Evolutionary conservation across 768 basidiomycete species (phyloP), one percentile per base, ranked within the genome.

Genomic region (Pisolithus microcarpus): DNA sequence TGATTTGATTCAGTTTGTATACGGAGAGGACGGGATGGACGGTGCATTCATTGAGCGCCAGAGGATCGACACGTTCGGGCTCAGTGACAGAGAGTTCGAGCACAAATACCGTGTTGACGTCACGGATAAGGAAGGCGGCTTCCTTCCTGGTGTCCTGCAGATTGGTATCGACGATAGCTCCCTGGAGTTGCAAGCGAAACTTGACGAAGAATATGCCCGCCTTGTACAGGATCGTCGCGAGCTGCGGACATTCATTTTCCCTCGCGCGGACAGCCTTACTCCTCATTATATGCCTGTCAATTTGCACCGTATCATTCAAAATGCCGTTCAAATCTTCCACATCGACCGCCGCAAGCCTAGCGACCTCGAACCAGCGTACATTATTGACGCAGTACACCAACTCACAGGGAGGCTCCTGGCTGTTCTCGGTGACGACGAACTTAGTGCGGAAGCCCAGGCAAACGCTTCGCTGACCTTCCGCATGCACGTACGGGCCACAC

Each of bases 1-100:
- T 13, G 94, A 98, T 68, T 81, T 99, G 36, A 78, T 99, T 24
- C 94, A 98, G 64, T 97, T 97, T 67, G 77, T 91, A 21, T 99
- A 99, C 57, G 96, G 96, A 28, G 96, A 99, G 65, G 96, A 99
- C 61, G 96, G 96, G 39, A 97, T 98, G 89, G 96, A 99, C 63
- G 96, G 91, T 52, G 91, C 92, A 0, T 94, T 85, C 68, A 96
- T 99, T 65, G 96, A 99, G 72, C 87, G 87, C 56, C 96, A 99
- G 70, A 85, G 79, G 48, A 85, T 97, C 48, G 91, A 95, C 58
- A 91, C 90, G 0, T 93, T 91, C 57, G 84, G 80, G 21, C 73
- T 96, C 53, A 87, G 78, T 58, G 70, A 96, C 67, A 75, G 74
- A 56, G 82, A 87, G 50, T 98, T 97, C 70, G 87, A 93, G 65